phyloP scores from a whole-genome alignment of 768 basidiomycete genomes.

The Leucosporidium scottii region DNA sequence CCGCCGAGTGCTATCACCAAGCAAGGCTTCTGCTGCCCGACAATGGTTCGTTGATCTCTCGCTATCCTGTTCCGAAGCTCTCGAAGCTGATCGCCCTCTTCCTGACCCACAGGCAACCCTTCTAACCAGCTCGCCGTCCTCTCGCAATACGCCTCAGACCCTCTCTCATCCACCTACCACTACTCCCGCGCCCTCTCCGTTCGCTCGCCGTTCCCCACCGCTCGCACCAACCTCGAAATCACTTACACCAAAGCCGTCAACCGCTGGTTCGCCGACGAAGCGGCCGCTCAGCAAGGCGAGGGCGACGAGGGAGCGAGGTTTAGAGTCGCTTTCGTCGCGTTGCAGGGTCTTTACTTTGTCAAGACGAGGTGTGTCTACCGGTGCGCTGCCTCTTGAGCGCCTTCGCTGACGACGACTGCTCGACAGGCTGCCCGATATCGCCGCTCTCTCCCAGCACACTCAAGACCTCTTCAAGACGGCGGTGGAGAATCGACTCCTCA shows the following conservation, averaged over 20 bases:
- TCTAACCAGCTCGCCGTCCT: slow-evolving; percentile 95
- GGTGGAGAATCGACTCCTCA: slow-evolving; percentile 61
- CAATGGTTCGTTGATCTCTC: slow-evolving; percentile 53
- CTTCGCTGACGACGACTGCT: too few relatives aligned
- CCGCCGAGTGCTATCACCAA: slow-evolving; percentile 74
- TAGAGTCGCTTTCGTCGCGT: slow-evolving; percentile 64
- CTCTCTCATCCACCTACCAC: slow-evolving; percentile 70
- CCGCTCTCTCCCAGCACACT: slow-evolving; percentile 50
- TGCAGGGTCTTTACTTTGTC: slow-evolving; percentile 65
- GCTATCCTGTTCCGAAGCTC: too few relatives aligned
- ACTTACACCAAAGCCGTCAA: slow-evolving; percentile 62
- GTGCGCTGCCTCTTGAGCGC: background rate
- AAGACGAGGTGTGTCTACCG: slow-evolving; percentile 36
- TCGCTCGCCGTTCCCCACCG: slow-evolving; percentile 74
- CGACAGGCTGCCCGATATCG: slow-evolving; percentile 13
- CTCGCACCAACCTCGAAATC: slow-evolving; percentile 71
- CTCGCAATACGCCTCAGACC: slow-evolving; percentile 72
- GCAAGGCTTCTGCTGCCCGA: slow-evolving; percentile 73
- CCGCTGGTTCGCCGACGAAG: slow-evolving; percentile 45
- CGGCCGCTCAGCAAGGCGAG: slow-evolving; percentile 22
- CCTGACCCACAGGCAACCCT: slow-evolving; percentile 53
- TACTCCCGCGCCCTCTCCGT: slow-evolving; percentile 91
- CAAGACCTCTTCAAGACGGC: slow-evolving; percentile 55
- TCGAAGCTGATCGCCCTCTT: background rate
- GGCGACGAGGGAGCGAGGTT: slow-evolving; percentile 51